Percentiles rank a stretch among this genome's conserved stretches.
phyloP scores from a whole-genome alignment of 2,329 filamentous ascomycete genomes.

The Calonectria montana region DNA sequence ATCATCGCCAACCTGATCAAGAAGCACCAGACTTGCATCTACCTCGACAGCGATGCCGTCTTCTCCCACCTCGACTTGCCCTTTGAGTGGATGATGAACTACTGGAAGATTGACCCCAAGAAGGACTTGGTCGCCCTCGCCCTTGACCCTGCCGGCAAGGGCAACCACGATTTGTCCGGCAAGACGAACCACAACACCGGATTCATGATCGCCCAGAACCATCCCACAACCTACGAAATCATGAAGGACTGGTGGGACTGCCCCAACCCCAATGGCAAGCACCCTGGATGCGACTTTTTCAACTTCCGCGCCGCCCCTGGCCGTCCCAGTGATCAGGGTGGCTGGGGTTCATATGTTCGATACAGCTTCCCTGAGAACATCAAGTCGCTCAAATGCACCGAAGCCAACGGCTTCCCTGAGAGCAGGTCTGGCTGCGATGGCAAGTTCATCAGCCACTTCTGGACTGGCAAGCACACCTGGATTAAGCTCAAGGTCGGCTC shows the following conservation, averaged over 20 bases:
- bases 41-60: constrained; percentile 58
- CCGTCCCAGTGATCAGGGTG: constrained; percentile 26
- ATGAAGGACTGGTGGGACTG: constrained; percentile 60
- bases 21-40: constrained; percentile 55
- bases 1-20: constrained; percentile 55
- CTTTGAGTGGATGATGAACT: constrained; percentile 61
- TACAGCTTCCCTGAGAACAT: neutral
- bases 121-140: constrained; percentile 56
- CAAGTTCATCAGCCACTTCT: constrained; percentile 56
- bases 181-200: constrained; percentile 61
- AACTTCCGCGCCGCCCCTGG: neutral
- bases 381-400: neutral
- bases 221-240: constrained; percentile 57
- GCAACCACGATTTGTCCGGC: constrained; percentile 53
- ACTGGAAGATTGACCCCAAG: constrained; percentile 54
- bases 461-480: constrained; percentile 51
- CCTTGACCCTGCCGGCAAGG: constrained; percentile 49
- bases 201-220: constrained; percentile 65
- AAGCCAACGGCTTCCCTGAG: constrained; percentile 47
- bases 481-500: constrained; percentile 53
- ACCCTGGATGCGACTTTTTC: constrained; percentile 52
- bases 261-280: constrained; percentile 51
- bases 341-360: neutral
- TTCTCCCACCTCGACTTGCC: constrained; percentile 56
- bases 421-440: constrained; percentile 51